phyloP scores from a whole-genome alignment of 163 green algal genomes.

The Scenedesmus sp. region DNA sequence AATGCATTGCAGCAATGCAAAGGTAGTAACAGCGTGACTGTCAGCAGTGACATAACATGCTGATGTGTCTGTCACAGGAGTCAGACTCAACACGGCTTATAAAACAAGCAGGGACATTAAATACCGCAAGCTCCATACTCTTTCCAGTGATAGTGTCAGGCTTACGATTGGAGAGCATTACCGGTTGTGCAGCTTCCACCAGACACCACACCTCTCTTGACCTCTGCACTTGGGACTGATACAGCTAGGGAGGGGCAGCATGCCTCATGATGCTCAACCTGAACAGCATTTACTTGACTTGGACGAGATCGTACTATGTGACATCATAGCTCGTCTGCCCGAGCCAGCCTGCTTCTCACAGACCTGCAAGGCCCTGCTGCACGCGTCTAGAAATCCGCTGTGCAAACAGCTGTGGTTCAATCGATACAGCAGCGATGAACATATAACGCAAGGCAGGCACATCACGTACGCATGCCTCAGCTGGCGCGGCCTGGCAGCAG shows the following conservation, averaged over 20 bases:
- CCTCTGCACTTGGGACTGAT: not conserved
- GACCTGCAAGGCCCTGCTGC: conserved; percentile 19
- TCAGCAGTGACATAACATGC: not conserved
- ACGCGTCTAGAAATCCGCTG: not conserved
- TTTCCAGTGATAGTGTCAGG: too few relatives aligned
- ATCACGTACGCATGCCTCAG: not conserved
- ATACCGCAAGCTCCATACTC: too few relatives aligned
- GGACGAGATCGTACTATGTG: conserved; percentile 11
- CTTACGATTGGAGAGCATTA: not conserved
- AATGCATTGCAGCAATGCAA: too few relatives aligned
- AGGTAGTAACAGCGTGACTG: not conserved
- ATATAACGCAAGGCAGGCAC: not conserved
- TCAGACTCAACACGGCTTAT: not conserved
- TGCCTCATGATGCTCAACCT: not conserved
- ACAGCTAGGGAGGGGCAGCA: not conserved
- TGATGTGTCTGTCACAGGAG: not conserved
- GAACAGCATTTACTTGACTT: conserved; percentile 17
- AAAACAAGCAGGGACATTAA: too few relatives aligned
- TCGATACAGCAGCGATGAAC: not conserved
- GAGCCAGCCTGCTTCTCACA: not conserved
- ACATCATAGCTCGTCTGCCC: conserved; percentile 9
- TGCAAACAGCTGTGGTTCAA: conserved; percentile 32
- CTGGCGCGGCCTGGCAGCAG: not conserved
- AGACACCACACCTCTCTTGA: not conserved
- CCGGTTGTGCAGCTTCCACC: not conserved